Evolutionary conservation across 169 alveolate species (phyloP).

Genomic region (Amoebophrya sp.): DNA sequence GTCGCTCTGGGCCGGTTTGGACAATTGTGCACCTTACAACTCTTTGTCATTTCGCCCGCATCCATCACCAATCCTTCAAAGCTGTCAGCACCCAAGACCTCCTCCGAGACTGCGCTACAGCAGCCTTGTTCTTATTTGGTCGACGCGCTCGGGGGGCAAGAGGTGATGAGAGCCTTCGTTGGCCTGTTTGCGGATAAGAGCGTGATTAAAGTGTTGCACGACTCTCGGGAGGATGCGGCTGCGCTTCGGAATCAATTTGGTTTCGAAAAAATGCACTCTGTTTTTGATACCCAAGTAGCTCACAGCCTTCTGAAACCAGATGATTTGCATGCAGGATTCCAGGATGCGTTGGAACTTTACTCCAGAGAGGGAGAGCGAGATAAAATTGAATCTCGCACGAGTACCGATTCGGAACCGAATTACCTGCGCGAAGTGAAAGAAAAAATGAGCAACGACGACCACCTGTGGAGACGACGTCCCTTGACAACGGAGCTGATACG

Average conservation of each 20-base stretch:
- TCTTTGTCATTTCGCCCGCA: background rate
- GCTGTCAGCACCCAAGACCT: no score
- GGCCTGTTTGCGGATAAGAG: background rate
- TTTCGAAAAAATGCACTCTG: background rate
- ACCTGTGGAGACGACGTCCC: background rate
- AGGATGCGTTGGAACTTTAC: background rate
- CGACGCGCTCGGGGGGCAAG: background rate
- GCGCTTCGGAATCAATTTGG: background rate
- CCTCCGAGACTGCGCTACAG: no score
- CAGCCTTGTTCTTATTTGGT: no score
- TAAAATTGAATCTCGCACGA: no score
- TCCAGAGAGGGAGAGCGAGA: background rate
- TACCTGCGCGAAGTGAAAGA: background rate
- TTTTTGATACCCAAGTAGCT: background rate
- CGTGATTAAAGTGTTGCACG: background rate
- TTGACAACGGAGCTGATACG: background rate
- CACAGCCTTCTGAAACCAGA: background rate
- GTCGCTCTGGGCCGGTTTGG: background rate
- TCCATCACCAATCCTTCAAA: no score
- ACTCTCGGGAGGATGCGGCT: background rate
- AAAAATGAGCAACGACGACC: background rate
- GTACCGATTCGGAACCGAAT: background rate
- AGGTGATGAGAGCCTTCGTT: background rate
- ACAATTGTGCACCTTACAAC: background rate
- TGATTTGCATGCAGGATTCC: background rate